phyloP scores from a whole-genome alignment of 768 basidiomycete species.

The Boletus tylopilopsis region DNA sequence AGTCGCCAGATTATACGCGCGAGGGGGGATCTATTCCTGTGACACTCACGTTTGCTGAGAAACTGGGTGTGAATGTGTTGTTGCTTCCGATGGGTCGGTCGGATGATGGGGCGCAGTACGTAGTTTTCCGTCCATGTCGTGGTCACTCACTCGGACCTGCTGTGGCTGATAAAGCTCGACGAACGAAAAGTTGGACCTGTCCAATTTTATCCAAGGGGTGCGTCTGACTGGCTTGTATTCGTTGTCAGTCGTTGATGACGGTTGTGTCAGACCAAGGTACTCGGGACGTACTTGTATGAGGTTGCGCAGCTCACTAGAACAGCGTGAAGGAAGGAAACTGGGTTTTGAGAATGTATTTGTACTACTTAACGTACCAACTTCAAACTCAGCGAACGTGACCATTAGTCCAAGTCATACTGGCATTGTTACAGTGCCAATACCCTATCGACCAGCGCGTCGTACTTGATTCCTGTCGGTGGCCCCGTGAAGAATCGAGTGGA shows the following conservation, averaged over 20 bases:
- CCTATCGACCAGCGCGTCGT: neutral
- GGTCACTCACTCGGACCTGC: neutral
- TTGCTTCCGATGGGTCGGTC: slow-evolving; percentile 91
- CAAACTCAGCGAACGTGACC: slow-evolving; percentile 21
- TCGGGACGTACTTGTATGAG: slow-evolving; percentile 32
- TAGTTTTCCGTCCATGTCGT: slow-evolving; percentile 12
- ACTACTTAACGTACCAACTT: neutral
- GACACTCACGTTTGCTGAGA: slow-evolving; percentile 90
- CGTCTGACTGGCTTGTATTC: slow-evolving; percentile 24
- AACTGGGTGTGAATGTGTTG: slow-evolving; percentile 80
- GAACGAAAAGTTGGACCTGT: slow-evolving; percentile 90
- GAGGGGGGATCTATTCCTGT: slow-evolving; percentile 97
- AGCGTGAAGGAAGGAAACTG: slow-evolving; percentile 5
- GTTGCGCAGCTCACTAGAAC: slow-evolving; percentile 20
- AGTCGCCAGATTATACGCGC: slow-evolving; percentile 77
- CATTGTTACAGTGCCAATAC: neutral
- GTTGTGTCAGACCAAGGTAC: slow-evolving; percentile 28
- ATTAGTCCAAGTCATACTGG: no score
- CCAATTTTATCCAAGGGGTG: slow-evolving; percentile 86
- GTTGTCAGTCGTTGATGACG: neutral
- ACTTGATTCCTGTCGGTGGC: neutral
- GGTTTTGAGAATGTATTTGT: neutral
- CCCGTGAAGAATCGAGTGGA: neutral
- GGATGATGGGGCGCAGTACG: slow-evolving; percentile 91
- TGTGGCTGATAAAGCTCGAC: slow-evolving; percentile 55